Base-by-base conservation (phyloP, 2,329 filamentous ascomycete species). In the Xylariaceae sp. region DNA sequence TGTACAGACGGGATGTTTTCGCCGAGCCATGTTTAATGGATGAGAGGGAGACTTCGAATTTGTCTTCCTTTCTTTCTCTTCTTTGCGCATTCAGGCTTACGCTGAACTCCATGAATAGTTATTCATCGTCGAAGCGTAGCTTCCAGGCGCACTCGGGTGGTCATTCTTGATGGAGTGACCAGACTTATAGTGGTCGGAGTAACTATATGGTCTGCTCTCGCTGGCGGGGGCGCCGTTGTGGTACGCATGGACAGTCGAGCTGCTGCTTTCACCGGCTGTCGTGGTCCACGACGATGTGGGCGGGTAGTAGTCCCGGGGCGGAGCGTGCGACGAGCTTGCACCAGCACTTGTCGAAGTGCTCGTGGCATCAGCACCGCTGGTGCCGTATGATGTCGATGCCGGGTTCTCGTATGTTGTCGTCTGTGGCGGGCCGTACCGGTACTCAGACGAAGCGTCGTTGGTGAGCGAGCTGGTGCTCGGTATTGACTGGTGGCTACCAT, bases 31-130 rank as follows among this genome's bases (percentile, higher is more conserved):
- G 50, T 35, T 23, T 51, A 15, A 57, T 53, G 11, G 47, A 52
- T 13, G 52, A 57, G 49, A 57, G 53, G 15, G n/a, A 37, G 53
- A 50, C n/a, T n/a, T n/a, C n/a, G n/a, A n/a, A n/a, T 34, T n/a
- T 18, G 9, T 35, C 7, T 15, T 13, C 23, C 7, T 11, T 30
- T n/a, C 13, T 18, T 51, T 35, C 15, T 15, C 23, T 3, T 15
- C 11, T 53, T 49, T 44, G 9, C 51, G 34, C 34, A 18, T 23
- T 37, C n/a, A 11, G n/a, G n/a, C 42, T 53, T 62, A 82, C 58
- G 78, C 80, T 55, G 77, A 73, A 64, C 78, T 82, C 82, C 82
- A 85, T 37, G 81, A 82, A 68, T 85, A 85, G 68, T 83, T 79
- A 68, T 77, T 79, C 71, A 83, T 75, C 53, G 73, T 74, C 57